These are phyloP conservation scores for Saccharum spontaneum DNA, from an alignment of 176 grass and related monocot genomes.

Conservation along the genomic window DNA sequence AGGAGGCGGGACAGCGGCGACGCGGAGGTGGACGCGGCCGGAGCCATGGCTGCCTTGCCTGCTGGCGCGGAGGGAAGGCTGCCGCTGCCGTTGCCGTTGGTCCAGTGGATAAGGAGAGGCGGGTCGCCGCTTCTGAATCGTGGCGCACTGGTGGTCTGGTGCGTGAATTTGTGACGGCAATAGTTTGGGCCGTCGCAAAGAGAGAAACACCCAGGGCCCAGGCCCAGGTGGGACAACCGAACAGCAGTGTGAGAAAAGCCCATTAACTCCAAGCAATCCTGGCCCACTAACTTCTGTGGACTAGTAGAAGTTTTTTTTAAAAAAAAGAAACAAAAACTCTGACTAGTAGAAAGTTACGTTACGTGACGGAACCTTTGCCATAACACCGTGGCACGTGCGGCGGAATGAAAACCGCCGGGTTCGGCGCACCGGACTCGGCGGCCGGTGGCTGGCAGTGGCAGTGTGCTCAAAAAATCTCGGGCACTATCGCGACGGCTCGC, in stretches of 20 bases:
- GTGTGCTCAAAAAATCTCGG: too few species aligned
- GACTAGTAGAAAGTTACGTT: neutral
- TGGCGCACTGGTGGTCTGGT: neutral
- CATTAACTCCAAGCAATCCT: neutral
- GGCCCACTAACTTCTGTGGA: neutral
- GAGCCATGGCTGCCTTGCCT: slow-evolving; percentile 40
- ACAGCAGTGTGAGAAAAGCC: neutral
- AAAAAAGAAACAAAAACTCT: too few species aligned
- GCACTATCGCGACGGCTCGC: slow-evolving; percentile 10
- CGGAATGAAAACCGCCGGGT: neutral
- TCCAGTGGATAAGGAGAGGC: neutral
- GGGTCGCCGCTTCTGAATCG: neutral
- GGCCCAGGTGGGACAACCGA: neutral
- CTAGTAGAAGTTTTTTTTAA: too few species aligned
- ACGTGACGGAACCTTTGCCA: neutral
- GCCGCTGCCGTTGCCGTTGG: neutral
- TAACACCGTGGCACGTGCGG: neutral
- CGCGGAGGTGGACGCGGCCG: slow-evolving; percentile 22
- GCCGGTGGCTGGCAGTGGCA: neutral
- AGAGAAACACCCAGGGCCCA: neutral
- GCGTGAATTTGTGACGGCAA: neutral
- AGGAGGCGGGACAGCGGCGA: slow-evolving; percentile 42
- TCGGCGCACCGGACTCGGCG: neutral
- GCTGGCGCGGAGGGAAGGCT: neutral
- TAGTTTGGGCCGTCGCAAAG: neutral